Conservation (phyloP, 2,329 filamentous ascomycete species). For the Fusarium newnesense region DNA sequence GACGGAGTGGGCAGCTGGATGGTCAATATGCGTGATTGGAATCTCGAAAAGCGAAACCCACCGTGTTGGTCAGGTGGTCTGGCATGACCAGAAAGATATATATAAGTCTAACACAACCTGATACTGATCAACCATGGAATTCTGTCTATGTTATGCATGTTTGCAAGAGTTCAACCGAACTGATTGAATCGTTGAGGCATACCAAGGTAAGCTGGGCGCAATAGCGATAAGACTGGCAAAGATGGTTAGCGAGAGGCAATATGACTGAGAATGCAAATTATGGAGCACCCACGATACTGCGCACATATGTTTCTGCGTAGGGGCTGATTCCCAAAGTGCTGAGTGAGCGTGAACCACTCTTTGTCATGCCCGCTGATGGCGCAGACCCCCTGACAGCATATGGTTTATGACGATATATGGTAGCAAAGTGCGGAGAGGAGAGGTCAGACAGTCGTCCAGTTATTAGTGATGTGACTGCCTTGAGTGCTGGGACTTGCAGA, state of each 20-base stretch:
- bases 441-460: slow-evolving; percentile 10
- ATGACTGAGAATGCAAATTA: background rate
- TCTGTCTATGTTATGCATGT: slow-evolving; percentile 12
- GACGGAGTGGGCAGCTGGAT: slow-evolving; percentile 23
- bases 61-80: slow-evolving; percentile 33
- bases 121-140: slow-evolving; percentile 36
- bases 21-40: slow-evolving; percentile 27
- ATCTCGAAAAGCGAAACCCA: slow-evolving; percentile 28
- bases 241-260: slow-evolving; percentile 3
- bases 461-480: slow-evolving; percentile 16
- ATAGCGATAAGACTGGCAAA: background rate
- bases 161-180: background rate
- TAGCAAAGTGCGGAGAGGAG: slow-evolving; percentile 7
- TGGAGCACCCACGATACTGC: slow-evolving; percentile 14
- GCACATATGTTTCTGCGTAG: background rate
- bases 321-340: slow-evolving; percentile 16
- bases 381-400: slow-evolving; percentile 8
- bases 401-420: slow-evolving; percentile 22
- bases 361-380: slow-evolving; percentile 19
- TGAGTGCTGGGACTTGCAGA: slow-evolving; percentile 2
- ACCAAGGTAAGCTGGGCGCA: background rate
- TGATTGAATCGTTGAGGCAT: background rate
- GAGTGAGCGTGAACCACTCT: slow-evolving; percentile 24
- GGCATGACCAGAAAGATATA: slow-evolving; percentile 36
- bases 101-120: slow-evolving; percentile 39